Evolutionary conservation across 2,329 filamentous ascomycete species (phyloP).

Genomic region (Verticillium isaacii): DNA sequence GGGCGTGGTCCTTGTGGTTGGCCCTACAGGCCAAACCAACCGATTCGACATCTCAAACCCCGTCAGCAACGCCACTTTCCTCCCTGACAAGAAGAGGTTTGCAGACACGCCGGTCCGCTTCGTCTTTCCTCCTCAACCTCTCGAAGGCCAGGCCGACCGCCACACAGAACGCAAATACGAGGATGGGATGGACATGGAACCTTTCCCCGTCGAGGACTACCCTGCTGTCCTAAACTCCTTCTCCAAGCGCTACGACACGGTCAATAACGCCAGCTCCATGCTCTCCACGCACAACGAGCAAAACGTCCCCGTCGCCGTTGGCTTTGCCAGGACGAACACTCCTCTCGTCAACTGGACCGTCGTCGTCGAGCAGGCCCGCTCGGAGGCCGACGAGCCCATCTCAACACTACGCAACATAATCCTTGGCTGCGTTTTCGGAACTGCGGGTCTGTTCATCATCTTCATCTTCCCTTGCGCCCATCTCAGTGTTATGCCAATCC

Average conservation of each 20-base stretch:
- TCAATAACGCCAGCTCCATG: slow-evolving; percentile 65
- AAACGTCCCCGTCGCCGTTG: slow-evolving; percentile 66
- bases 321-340: slow-evolving; percentile 67
- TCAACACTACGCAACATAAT: slow-evolving; percentile 72
- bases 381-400: slow-evolving; percentile 75
- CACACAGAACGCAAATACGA: slow-evolving; percentile 50
- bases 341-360: slow-evolving; percentile 76
- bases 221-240: slow-evolving; percentile 60
- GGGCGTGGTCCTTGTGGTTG: slow-evolving; percentile 66
- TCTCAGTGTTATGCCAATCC: slow-evolving; percentile 74
- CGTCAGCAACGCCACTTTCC: slow-evolving; percentile 42
- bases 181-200: slow-evolving; percentile 39
- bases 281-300: slow-evolving; percentile 72
- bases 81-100: slow-evolving; percentile 31
- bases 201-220: slow-evolving; percentile 59
- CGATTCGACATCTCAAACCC: slow-evolving; percentile 44
- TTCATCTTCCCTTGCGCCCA: slow-evolving; percentile 77
- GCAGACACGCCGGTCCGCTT: slow-evolving; percentile 48
- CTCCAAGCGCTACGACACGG: slow-evolving; percentile 37
- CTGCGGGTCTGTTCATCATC: slow-evolving; percentile 66
- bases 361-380: slow-evolving; percentile 69
- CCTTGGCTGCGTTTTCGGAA: slow-evolving; percentile 80
- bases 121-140: slow-evolving; percentile 50
- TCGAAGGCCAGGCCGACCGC: slow-evolving; percentile 35
- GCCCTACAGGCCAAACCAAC: slow-evolving; percentile 63